Base-by-base conservation (phyloP, 371 early-diverging fungal species). In the Mucor saturninus region DNA sequence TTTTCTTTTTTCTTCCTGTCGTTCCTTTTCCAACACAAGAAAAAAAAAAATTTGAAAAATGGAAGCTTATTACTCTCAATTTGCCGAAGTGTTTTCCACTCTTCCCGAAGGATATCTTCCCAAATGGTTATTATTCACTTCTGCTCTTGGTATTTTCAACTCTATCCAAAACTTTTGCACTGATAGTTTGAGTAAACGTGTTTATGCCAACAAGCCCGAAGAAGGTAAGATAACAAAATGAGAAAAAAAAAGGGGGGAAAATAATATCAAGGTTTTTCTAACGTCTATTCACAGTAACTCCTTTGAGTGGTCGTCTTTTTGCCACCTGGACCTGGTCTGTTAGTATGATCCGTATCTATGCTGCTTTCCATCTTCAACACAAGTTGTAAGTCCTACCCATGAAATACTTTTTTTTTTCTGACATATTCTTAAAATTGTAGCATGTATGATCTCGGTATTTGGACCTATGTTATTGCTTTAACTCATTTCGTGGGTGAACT, bases 241-340 rank as follows among this genome's bases (percentile, higher is more conserved):
- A 4, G 13, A 9, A 15, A 54, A 67, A n/a, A 28, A 15, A n/a
- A n/a, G n/a, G n/a, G 8, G 3, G 13, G 13, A 29, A 49, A 38
- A 46, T 21, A 13, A 11, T 9, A 10, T 21, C 21, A 35, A 35
- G 35, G 35, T 35, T 35, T 8, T 8, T 35, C 4, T 29, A 5
- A 43, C 31, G 38, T 6, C 6, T 54, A 10, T 29, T 21, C 37
- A n/a, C 67, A 91, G 93, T 90, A 2, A 90, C 91, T 5, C 76
- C 83, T 31, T 74, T 94, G 60, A 81, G 87, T 42, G 78, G 87
- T 15, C 87, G 93, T 21, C 75, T 91, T 61, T 91, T 93, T 83
- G 93, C 90, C 8, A 81, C 86, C 30, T 94, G 93, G 93, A 93
- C 93, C 10, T 76, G 90, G 73, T 80, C 88, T 45, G 86, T 88